phyloP scores from a whole-genome alignment of 2,329 filamentous ascomycete genomes.

The Alternaria conjuncta region DNA sequence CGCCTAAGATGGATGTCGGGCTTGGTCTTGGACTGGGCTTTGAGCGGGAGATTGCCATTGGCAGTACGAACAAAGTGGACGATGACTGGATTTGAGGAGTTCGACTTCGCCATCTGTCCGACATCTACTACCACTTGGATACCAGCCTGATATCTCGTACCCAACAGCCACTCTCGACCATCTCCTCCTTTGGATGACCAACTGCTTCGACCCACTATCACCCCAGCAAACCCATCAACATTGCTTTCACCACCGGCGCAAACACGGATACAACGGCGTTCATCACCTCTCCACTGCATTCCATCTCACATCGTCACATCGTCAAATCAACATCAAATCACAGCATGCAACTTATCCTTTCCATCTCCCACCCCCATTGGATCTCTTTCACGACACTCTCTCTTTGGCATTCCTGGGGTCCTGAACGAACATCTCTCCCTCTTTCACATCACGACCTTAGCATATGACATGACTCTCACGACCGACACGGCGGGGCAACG shows the following conservation, averaged over 20 bases:
- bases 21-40: constrained; percentile 38
- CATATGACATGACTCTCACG: constrained; percentile 11
- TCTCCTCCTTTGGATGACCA: background rate
- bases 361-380: background rate
- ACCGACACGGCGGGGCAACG: background rate
- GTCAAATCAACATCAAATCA: background rate
- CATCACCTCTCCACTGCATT: background rate
- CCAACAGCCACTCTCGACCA: background rate
- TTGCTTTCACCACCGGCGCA: background rate
- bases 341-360: background rate
- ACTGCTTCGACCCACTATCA: background rate
- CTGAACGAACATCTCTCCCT: background rate
- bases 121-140: background rate
- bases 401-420: background rate
- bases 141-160: background rate
- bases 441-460: constrained; percentile 7
- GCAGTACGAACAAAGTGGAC: constrained; percentile 19
- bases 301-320: background rate
- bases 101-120: background rate
- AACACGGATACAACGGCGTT: constrained; percentile 1
- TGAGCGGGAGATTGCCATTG: constrained; percentile 36
- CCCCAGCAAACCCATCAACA: background rate
- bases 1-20: constrained; percentile 47
- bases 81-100: constrained; percentile 43
- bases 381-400: background rate